A percentile compares a stretch with the other conserved stretches of the same genome.
Conservation (phyloP, 345 rosid species). For the Nasturtium officinale region DNA sequence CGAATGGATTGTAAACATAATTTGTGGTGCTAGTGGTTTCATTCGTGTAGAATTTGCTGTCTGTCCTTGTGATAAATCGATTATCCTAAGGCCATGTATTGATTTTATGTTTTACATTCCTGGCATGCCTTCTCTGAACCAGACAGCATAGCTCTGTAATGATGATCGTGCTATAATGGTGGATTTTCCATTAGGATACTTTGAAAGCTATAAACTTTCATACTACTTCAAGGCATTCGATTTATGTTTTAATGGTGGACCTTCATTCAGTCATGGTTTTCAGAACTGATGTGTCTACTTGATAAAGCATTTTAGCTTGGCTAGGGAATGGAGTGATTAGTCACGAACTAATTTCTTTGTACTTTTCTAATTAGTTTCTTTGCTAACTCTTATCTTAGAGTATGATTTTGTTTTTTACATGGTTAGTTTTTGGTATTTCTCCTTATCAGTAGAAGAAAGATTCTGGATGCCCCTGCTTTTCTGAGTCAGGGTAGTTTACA, state of each 20-base stretch:
- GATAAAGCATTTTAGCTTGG: conserved; percentile 6
- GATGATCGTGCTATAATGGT: conserved; percentile 10
- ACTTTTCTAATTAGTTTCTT: conserved; percentile 4
- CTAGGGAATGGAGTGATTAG: background rate
- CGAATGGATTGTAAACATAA: conserved; percentile 50
- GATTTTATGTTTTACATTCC: conserved; percentile 9
- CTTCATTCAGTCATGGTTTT: background rate
- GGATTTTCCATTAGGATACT: background rate
- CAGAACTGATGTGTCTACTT: conserved; percentile 10
- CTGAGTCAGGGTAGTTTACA: background rate
- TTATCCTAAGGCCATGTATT: conserved; percentile 9
- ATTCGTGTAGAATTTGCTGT: conserved; percentile 43
- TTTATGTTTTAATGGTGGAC: conserved; percentile 9
- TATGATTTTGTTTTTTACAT: background rate
- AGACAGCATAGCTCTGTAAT: conserved; percentile 19
- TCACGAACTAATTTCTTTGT: background rate
- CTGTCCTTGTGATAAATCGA: conserved; percentile 34
- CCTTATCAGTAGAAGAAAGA: conserved; percentile 10
- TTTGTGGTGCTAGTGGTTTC: conserved; percentile 42
- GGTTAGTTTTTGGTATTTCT: conserved; percentile 8
- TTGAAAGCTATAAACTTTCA: conserved; percentile 2
- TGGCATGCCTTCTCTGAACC: conserved; percentile 5
- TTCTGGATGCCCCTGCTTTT: conserved; percentile 15
- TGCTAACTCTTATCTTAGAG: background rate
- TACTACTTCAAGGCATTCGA: conserved; percentile 6